A percentile compares a stretch with the other conserved stretches of the same genome.
These are phyloP conservation scores for Agastache rugosa DNA, from an alignment of 257 asterid species.

Conservation along the genomic window DNA sequence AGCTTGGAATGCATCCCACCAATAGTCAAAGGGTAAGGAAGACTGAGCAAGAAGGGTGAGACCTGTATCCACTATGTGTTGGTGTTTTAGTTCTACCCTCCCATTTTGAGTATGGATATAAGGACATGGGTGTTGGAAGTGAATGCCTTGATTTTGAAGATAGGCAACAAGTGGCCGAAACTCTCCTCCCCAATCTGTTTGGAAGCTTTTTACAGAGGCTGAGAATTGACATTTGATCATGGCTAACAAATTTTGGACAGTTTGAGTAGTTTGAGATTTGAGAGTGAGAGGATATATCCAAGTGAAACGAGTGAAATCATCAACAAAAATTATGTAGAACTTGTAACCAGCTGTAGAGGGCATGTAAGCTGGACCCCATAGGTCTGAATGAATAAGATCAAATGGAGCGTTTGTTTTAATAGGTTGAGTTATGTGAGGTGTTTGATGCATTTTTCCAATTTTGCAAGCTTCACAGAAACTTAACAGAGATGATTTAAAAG, in stretches of 20 bases:
- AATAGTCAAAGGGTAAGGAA: neutral
- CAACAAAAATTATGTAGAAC: neutral
- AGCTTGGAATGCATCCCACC: too few species aligned
- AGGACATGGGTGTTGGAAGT: neutral
- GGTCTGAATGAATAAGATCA: neutral
- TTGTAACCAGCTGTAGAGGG: neutral
- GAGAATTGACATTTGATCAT: neutral
- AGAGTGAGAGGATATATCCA: neutral
- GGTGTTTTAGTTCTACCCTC: neutral
- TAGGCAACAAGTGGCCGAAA: neutral
- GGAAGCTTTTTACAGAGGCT: neutral
- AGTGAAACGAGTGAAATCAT: neutral
- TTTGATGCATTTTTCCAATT: neutral
- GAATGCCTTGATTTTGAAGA: neutral
- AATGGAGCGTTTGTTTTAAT: neutral
- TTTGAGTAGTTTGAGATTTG: too few species aligned
- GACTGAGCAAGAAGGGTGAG: neutral
- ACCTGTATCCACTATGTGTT: neutral
- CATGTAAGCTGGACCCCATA: neutral
- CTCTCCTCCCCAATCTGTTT: neutral
- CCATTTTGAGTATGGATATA: neutral
- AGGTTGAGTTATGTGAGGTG: neutral
- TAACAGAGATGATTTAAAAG: too few species aligned
- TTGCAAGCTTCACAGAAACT: neutral
- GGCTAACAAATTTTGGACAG: too few species aligned